phyloP scores from a whole-genome alignment of 2,329 filamentous ascomycete species.

The Zymoseptoria pseudotritici region DNA sequence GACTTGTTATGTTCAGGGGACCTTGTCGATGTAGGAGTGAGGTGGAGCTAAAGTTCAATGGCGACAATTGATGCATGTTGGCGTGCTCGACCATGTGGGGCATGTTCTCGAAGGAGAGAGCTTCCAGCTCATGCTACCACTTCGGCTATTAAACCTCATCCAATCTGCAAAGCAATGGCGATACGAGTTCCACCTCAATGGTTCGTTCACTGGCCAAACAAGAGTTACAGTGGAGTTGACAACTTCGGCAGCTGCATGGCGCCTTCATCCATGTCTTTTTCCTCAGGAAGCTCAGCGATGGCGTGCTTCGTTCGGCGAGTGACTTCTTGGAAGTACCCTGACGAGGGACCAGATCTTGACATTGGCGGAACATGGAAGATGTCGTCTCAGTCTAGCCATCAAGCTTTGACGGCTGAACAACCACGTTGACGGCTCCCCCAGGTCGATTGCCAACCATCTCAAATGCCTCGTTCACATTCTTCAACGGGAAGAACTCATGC shows the following conservation, averaged over 20 bases:
- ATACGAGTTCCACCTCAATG: neutral
- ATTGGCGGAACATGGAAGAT: no score
- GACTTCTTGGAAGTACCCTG: neutral
- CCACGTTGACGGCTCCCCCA: no score
- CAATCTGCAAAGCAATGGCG: no score
- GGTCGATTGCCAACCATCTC: neutral
- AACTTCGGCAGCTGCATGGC: neutral
- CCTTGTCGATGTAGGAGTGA: neutral
- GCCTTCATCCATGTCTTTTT: neutral
- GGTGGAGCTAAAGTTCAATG: neutral
- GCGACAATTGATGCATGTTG: neutral
- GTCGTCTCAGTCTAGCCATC: no score
- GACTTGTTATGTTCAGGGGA: neutral
- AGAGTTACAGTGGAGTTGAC: neutral
- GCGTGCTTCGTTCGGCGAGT: neutral
- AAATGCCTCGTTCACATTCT: neutral
- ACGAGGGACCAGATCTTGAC: no score
- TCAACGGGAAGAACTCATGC: no score
- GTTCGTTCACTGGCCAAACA: neutral
- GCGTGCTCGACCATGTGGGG: neutral
- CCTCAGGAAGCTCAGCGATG: neutral
- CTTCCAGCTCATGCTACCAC: neutral
- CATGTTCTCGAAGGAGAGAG: neutral
- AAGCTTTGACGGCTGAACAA: no score
- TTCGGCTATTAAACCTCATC: neutral